Conservation (phyloP, 495 filamentous ascomycete species). For the Astrocystis sublimbata region DNA sequence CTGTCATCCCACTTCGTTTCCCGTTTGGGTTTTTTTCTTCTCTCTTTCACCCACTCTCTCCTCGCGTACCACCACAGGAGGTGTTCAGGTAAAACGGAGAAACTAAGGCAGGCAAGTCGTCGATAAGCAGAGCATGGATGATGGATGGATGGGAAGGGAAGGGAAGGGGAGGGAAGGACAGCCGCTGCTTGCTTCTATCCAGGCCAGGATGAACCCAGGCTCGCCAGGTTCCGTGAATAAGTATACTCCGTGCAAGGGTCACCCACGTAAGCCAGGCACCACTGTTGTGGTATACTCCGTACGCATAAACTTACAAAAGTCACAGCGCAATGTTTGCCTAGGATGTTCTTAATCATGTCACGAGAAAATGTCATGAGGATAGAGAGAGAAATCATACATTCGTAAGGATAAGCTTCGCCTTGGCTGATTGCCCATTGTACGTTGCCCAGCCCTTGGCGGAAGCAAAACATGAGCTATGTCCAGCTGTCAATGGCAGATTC, state of each 20-base stretch:
- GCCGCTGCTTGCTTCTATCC: too few relatives aligned
- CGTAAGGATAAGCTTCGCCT: not conserved
- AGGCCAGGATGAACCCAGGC: too few relatives aligned
- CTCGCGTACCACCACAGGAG: slow-evolving; percentile 6
- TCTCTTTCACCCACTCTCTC: too few relatives aligned
- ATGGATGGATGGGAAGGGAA: not conserved
- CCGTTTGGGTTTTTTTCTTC: slow-evolving; percentile 6
- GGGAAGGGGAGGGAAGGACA: too few relatives aligned
- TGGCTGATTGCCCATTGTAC: not conserved
- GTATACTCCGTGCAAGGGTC: not conserved
- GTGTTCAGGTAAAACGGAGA: not conserved
- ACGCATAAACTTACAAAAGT: too few relatives aligned
- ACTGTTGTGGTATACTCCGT: not conserved
- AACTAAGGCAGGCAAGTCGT: slow-evolving; percentile 13
- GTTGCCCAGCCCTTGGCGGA: slow-evolving; percentile 7
- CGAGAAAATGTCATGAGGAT: not conserved
- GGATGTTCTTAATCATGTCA: too few relatives aligned
- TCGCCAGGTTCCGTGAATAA: not conserved
- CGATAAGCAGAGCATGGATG: too few relatives aligned
- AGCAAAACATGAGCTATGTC: not conserved
- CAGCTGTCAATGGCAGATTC: not conserved
- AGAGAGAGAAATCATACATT: not conserved
- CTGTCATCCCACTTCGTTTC: slow-evolving; percentile 7
- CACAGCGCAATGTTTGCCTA: not conserved
- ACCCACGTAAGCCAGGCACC: too few relatives aligned